Base-by-base conservation (phyloP, 2,329 filamentous ascomycete genomes). In the Amylocarpus encephaloides region DNA sequence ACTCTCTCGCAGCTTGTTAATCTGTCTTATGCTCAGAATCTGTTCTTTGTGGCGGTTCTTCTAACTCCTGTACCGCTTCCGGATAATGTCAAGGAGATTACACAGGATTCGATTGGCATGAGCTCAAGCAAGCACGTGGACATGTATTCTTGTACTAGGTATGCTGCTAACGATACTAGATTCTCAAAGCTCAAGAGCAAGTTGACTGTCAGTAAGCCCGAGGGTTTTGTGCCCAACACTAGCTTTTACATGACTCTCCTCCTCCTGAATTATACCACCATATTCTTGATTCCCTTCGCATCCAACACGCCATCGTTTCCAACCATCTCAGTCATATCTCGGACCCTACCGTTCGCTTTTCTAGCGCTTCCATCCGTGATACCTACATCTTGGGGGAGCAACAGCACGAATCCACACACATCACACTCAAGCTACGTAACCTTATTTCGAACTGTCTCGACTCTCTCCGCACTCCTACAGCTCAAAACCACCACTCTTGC, bases 11-110 rank as follows among this genome's bases (percentile, higher is more conserved):
- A 83, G 47, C 68, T 80, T 5, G 73, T 82, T 47, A 79, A 74
- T 49, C 66, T 85, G 10, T 80, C 78, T 0, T 83, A 78, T 57
- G 78, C 80, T 2, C 76, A 81, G 64, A 83, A 80, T 57, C 66
- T 85, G 29, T 85, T 85, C 67, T 82, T 78, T 59, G 61, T 83
- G 9, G 73, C 77, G 6, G 67, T 83, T 26, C 67, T 82, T 9
- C 71, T 82, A 22, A 80, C 76, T 0, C 78, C 79, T 1, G 62
- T 74, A 5, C 74, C 77, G 1, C 53, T 77, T 10, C 63, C 66
- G 10, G 51, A 62, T 3, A 62, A 64, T 51, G 55, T 62, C n/a
- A 57, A 53, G 39, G 54, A 57, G 10, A 42, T 64, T 15, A 63
- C 56, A 12, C 53, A 53, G 29, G 38, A 34, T 26, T 53, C 55